phyloP scores from a whole-genome alignment of 1,284 basidiomycete species.

The Tylopilus microsporus region DNA sequence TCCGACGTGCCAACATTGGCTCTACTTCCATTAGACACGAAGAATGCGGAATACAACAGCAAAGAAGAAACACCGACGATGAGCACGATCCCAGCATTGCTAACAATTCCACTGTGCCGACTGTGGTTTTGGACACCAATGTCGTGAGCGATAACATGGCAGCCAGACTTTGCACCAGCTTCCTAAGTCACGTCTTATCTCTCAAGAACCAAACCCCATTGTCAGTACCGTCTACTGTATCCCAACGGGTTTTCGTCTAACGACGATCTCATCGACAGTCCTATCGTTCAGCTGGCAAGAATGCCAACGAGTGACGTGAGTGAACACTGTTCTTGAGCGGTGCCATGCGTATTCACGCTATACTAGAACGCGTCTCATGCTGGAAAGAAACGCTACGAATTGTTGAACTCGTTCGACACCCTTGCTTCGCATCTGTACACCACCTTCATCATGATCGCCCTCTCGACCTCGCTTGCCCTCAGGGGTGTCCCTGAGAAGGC shows the following conservation, averaged over 20 bases:
- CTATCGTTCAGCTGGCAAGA: conserved; percentile 55
- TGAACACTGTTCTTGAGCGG: not conserved
- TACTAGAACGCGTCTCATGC: conserved; percentile 40
- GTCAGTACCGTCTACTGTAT: conserved; percentile 40
- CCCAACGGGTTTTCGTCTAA: not conserved
- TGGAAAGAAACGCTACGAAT: conserved; percentile 53
- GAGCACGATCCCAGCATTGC: not conserved
- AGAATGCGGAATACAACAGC: not conserved
- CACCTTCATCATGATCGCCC: conserved; percentile 63
- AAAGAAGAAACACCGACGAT: not conserved
- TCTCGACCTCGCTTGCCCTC: conserved; percentile 58
- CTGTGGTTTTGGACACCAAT: conserved; percentile 47
- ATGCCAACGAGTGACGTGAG: conserved; percentile 39
- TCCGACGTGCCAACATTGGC: not conserved
- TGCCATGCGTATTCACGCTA: not conserved
- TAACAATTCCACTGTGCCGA: conserved; percentile 32
- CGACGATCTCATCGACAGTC: conserved; percentile 37
- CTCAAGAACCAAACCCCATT: conserved; percentile 72
- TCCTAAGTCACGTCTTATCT: conserved; percentile 65
- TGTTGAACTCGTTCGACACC: conserved; percentile 61
- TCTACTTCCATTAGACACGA: not conserved
- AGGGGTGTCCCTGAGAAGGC: conserved; percentile 12
- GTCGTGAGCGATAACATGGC: conserved; percentile 54
- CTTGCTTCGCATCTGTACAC: conserved; percentile 68
- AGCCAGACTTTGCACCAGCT: conserved; percentile 51